Base-by-base conservation (phyloP, 139 green algal genomes). In the Chlamydomonas sp. region DNA sequence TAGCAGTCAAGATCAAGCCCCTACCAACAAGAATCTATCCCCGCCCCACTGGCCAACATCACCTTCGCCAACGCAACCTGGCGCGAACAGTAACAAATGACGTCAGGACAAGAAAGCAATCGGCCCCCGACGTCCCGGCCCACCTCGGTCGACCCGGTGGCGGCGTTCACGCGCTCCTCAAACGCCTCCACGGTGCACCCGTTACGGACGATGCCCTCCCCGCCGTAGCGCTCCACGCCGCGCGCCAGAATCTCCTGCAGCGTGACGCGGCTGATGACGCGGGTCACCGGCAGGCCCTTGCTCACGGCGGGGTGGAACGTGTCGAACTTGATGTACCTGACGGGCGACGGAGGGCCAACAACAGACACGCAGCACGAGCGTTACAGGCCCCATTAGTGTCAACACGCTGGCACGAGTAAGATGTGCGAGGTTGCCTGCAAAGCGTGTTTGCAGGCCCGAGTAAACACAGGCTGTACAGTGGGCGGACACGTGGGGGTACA, bases 271-370 rank as follows among this genome's bases (percentile, higher is more conserved):
- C 93, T 97, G 90, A 99, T 98, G 61, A 99, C 97, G 8, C 97
- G 95, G 0, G 97, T 99, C 57, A 99, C 95, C 10, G 97, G 97
- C 73, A 99, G 94, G 66, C 97, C 97, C 59, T 90, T 93, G 69
- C 97, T 92, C 20, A 96, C 97, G 9, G 97, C 97, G 6, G 97
- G 96, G 83, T 98, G 96, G 93, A 96, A 99, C 2, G 97, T 99
- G 93, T 99, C 97, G 88, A 99, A 99, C 94, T 99, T 99, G 90
- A 97, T 87, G 84, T 99, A 99, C 96, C 96, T 98, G 92, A n/a
- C 63, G 64, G 12, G 20, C n/a, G 79, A 17, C 49, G 57, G 4
- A 15, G 49, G 9, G 71, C 58, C 18, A 0, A 84, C 10, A 67
- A 67, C 63, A 75, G 20, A 84, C 79, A 75, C 57, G 68, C 63